phyloP scores from a whole-genome alignment of 805 yeast genomes.

The Sugiyamaella valdiviana region DNA sequence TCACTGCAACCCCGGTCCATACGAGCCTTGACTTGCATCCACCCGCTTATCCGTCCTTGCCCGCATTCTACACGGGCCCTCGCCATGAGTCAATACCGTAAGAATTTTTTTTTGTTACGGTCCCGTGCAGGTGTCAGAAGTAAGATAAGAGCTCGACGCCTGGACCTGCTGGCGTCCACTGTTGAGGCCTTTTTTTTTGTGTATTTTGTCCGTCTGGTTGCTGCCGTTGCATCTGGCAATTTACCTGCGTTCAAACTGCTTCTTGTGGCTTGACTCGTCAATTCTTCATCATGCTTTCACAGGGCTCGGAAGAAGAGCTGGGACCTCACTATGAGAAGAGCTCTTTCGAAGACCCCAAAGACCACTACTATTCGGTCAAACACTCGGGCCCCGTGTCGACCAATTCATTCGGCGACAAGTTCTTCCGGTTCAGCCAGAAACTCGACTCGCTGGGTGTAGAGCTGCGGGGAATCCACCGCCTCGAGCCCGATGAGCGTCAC shows the following conservation, averaged over 20 bases:
- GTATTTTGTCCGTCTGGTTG: no score
- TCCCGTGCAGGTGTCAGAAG: background rate
- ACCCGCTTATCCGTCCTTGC: background rate
- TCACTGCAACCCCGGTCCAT: background rate
- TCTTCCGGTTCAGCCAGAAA: slow-evolving; percentile 24
- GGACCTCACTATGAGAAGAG: no score
- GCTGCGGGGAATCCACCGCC: slow-evolving; percentile 71
- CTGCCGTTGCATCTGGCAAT: no score
- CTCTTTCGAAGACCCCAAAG: background rate
- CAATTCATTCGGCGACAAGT: slow-evolving; percentile 7
- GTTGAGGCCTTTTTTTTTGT: background rate
- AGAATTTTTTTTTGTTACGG: background rate
- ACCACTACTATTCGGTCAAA: background rate
- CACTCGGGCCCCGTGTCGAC: background rate
- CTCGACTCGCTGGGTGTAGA: slow-evolving; percentile 63
- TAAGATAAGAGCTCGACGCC: background rate
- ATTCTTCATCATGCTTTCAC: no score
- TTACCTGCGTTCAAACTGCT: no score
- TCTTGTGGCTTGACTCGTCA: no score
- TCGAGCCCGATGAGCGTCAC: slow-evolving; percentile 55
- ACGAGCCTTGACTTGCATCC: background rate
- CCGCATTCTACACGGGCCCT: slow-evolving; percentile 2
- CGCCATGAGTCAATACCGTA: background rate
- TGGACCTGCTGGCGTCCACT: no score
- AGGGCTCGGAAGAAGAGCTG: no score